Evolutionary conservation across 345 rosid genomes (phyloP).

Genomic region (Geranium brycei): DNA sequence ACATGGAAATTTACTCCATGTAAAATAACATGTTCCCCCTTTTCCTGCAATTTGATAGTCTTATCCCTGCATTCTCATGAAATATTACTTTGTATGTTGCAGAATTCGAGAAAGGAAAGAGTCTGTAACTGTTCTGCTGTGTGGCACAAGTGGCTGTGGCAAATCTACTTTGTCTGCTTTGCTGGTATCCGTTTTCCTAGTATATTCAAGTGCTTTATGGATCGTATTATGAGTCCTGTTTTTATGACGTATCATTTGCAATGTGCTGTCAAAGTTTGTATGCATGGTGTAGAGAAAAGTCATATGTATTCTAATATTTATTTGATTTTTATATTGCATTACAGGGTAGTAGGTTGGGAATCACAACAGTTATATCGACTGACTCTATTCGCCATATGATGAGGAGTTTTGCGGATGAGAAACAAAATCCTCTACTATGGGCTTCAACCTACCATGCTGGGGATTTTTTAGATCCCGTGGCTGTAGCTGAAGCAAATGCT

Average conservation of each 20-base stretch:
- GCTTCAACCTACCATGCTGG: constrained; percentile 99
- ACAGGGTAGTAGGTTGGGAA: constrained; percentile 73
- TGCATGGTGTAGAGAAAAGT: too few species aligned
- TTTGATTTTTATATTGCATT: neutral
- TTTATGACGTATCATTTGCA: too few species aligned
- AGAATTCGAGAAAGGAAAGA: constrained; percentile 97
- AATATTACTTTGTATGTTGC: constrained; percentile 16
- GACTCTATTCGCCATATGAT: constrained; percentile 99
- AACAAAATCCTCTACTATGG: constrained; percentile 85
- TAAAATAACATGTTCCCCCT: too few species aligned
- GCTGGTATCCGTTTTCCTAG: constrained; percentile 43
- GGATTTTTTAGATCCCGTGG: constrained; percentile 73
- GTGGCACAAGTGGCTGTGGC: constrained; percentile 99
- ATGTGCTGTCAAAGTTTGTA: too few species aligned
- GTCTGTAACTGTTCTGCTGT: constrained; percentile 86
- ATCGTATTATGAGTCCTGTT: too few species aligned
- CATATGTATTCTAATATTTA: too few species aligned
- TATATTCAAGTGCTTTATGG: too few species aligned
- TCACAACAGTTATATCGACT: constrained; percentile 87
- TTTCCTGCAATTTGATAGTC: too few species aligned
- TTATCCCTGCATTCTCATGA: neutral
- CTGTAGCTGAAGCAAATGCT: constrained; percentile 90
- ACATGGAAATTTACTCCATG: too few species aligned
- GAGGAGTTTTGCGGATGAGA: constrained; percentile 93
- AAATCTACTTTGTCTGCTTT: constrained; percentile 96